Percentiles rank a stretch among this genome's conserved stretches.
Conservation (phyloP, 305 asterid species). For the Striga hermonthica region DNA sequence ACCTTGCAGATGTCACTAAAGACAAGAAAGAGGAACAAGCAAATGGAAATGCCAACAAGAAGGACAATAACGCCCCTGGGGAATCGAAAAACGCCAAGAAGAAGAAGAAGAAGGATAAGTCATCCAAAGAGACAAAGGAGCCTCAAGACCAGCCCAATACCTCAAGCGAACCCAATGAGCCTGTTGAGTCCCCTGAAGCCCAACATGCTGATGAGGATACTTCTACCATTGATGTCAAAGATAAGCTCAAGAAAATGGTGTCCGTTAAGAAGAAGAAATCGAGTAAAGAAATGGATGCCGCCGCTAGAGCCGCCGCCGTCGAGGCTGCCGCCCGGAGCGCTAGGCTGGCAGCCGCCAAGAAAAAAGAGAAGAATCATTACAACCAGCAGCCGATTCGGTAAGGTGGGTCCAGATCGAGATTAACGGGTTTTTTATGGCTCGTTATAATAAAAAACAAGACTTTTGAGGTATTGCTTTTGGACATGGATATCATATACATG, state of each 20-base stretch:
- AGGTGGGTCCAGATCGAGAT: conserved; percentile 25
- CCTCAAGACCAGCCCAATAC: conserved; percentile 44
- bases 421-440: conserved; percentile 13
- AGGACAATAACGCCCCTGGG: conserved; percentile 48
- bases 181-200: conserved; percentile 39
- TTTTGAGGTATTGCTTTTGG: no score
- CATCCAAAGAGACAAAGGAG: conserved; percentile 62
- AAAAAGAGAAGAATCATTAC: conserved; percentile 92
- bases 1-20: conserved; percentile 39
- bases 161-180: conserved; percentile 35
- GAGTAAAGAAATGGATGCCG: conserved; percentile 63
- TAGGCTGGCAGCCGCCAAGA: conserved; percentile 80
- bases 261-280: conserved; percentile 80
- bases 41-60: conserved; percentile 45
- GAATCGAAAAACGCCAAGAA: conserved; percentile 83
- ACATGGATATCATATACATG: no score
- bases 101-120: conserved; percentile 92
- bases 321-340: conserved; percentile 97
- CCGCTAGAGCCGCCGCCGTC: conserved; percentile 78
- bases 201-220: conserved; percentile 52
- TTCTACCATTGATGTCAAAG: conserved; percentile 66
- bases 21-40: conserved; percentile 46
- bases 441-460: no score
- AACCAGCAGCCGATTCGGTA: conserved; percentile 85
- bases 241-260: conserved; percentile 70